A percentile compares a stretch with the other conserved stretches of the same genome.
phyloP scores from a whole-genome alignment of 2,329 filamentous ascomycete genomes.

The Colletotrichum sp. region DNA sequence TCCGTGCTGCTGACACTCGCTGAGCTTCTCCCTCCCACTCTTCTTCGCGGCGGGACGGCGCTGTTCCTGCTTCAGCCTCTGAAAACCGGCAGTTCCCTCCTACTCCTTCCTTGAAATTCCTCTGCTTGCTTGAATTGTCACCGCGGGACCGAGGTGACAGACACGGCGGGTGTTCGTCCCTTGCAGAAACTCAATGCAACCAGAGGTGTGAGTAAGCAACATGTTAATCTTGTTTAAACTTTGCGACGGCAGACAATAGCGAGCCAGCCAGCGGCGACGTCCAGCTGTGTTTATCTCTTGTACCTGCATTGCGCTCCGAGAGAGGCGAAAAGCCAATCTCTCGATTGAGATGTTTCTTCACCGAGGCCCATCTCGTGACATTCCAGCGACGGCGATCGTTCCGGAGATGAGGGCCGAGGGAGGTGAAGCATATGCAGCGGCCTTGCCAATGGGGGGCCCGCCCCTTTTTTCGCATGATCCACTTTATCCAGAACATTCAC shows the following conservation, averaged over 20 bases:
- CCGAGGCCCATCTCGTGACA: background rate
- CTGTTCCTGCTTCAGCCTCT: background rate
- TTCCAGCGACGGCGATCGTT: background rate
- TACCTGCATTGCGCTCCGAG: background rate
- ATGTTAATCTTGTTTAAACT: background rate
- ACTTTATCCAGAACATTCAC: background rate
- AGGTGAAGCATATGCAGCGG: background rate
- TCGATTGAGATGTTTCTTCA: background rate
- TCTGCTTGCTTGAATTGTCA: background rate
- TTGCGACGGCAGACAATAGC: background rate
- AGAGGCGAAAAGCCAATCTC: background rate
- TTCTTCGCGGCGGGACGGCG: background rate
- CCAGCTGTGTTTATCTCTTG: background rate
- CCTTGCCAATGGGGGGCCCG: background rate
- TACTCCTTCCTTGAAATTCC: background rate
- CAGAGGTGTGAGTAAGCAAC: background rate
- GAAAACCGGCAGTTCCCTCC: background rate
- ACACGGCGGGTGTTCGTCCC: background rate
- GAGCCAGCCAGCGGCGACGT: background rate
- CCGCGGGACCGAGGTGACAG: background rate
- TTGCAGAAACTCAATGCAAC: background rate
- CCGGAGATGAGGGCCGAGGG: background rate
- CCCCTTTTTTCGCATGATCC: background rate
- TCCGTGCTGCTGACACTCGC: background rate
- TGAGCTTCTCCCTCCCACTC: background rate